A percentile compares a stretch with the other conserved stretches of the same genome.
phyloP scores from a whole-genome alignment of 768 basidiomycete genomes.

The Pleurotus eryngii region DNA sequence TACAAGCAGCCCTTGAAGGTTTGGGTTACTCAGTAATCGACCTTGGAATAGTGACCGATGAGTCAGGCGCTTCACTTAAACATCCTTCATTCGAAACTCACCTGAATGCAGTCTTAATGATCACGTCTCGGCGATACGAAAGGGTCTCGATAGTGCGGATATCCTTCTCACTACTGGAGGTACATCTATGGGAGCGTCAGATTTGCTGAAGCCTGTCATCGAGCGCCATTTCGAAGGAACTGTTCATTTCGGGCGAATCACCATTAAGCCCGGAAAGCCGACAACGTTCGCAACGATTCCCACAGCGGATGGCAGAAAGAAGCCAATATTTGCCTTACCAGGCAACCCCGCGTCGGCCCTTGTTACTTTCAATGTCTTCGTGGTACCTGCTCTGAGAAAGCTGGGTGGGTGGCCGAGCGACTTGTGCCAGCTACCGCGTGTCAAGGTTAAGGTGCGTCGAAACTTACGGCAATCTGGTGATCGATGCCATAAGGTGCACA shows the following conservation, averaged over 20 bases:
- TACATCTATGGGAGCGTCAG: slow-evolving; percentile 88
- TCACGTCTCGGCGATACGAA: slow-evolving; percentile 54
- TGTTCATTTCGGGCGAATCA: slow-evolving; percentile 84
- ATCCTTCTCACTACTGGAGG: slow-evolving; percentile 84
- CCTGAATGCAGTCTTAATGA: slow-evolving; percentile 41
- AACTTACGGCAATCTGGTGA: neutral
- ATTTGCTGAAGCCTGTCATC: slow-evolving; percentile 85
- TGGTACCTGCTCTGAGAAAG: slow-evolving; percentile 71
- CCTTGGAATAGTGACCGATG: slow-evolving; percentile 75
- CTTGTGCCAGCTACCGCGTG: slow-evolving; percentile 54
- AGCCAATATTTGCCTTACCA: slow-evolving; percentile 79
- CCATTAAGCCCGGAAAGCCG: slow-evolving; percentile 83
- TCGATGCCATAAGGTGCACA: slow-evolving; percentile 19
- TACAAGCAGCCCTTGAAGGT: slow-evolving; percentile 65
- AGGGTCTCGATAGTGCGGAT: slow-evolving; percentile 63
- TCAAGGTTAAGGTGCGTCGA: slow-evolving; percentile 57
- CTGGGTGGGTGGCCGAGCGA: slow-evolving; percentile 65
- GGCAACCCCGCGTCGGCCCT: slow-evolving; percentile 89
- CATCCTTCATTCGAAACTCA: neutral
- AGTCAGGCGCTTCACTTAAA: slow-evolving; percentile 37
- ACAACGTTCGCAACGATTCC: slow-evolving; percentile 87
- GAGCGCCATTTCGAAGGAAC: slow-evolving; percentile 74
- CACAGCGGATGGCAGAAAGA: slow-evolving; percentile 31
- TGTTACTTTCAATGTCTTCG: slow-evolving; percentile 83
- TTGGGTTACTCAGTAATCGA: slow-evolving; percentile 78